Evolutionary conservation across 306 rosid genomes (phyloP).

Genomic region (Arachis hypogaea): DNA sequence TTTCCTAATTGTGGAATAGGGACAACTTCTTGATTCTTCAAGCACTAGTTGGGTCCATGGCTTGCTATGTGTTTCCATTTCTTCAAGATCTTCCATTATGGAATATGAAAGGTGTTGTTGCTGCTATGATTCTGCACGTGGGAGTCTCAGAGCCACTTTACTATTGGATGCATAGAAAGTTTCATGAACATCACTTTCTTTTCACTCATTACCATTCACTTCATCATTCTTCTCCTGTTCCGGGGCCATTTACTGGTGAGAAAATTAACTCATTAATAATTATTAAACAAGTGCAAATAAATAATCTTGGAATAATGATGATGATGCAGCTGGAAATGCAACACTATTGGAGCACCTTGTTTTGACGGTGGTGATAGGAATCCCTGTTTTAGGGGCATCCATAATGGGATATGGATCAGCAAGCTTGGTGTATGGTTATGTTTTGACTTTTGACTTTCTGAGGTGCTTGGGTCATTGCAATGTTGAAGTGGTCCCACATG

Average conservation of each 20-base stretch:
- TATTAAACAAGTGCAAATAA: too few species aligned
- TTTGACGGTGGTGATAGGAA: slow-evolving; percentile 58
- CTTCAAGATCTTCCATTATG: slow-evolving; percentile 68
- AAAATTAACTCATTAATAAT: background rate
- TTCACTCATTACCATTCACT: slow-evolving; percentile 72
- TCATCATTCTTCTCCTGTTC: slow-evolving; percentile 84
- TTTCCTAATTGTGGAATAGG: slow-evolving; percentile 44
- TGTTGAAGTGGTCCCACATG: slow-evolving; percentile 69
- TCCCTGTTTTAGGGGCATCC: slow-evolving; percentile 65
- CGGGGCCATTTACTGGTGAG: slow-evolving; percentile 69
- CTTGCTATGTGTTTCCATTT: slow-evolving; percentile 53
- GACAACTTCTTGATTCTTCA: slow-evolving; percentile 91
- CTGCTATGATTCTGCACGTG: slow-evolving; percentile 64
- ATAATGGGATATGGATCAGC: slow-evolving; percentile 76
- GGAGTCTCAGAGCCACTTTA: slow-evolving; percentile 85
- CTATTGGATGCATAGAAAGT: slow-evolving; percentile 68
- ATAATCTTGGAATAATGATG: too few species aligned
- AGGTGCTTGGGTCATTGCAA: slow-evolving; percentile 86
- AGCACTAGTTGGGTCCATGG: slow-evolving; percentile 53
- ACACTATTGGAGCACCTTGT: slow-evolving; percentile 73
- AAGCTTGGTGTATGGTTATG: slow-evolving; percentile 53
- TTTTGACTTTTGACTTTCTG: slow-evolving; percentile 69
- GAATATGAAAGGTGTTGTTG: slow-evolving; percentile 66
- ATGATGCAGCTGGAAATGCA: slow-evolving; percentile 71
- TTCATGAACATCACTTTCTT: slow-evolving; percentile 55